Evolutionary conservation across 345 rosid genomes (phyloP).

Genomic region (Cochlearia excelsa): DNA sequence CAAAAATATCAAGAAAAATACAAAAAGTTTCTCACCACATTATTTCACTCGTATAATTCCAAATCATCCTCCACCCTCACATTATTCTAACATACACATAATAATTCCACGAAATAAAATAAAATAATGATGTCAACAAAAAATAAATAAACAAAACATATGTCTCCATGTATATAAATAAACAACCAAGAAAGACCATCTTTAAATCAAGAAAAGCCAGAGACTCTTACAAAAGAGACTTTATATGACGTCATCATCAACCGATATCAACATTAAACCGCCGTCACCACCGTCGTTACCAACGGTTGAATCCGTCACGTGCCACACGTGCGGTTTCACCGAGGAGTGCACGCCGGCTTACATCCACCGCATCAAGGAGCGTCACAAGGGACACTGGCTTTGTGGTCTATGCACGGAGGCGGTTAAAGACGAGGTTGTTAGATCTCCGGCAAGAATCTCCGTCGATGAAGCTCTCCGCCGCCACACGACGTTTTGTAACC

Average conservation of each 20-base stretch:
- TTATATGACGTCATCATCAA: slow-evolving; percentile 30
- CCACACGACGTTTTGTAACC: slow-evolving; percentile 57
- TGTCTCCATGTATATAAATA: slow-evolving; percentile 27
- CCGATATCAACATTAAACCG: slow-evolving; percentile 21
- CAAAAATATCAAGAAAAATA: slow-evolving; percentile 29
- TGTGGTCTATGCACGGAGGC: slow-evolving; percentile 80
- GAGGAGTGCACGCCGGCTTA: slow-evolving; percentile 71
- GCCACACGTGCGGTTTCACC: slow-evolving; percentile 66
- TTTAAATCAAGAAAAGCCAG: slow-evolving; percentile 25
- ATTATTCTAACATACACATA: slow-evolving; percentile 32
- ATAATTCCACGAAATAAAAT: slow-evolving; percentile 16
- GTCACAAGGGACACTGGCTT: slow-evolving; percentile 62
- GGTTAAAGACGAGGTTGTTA: slow-evolving; percentile 50
- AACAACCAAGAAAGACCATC: slow-evolving; percentile 30
- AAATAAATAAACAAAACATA: slow-evolving; percentile 10
- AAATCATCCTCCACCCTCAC: slow-evolving; percentile 36
- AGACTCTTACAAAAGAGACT: slow-evolving; percentile 7
- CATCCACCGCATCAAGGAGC: slow-evolving; percentile 50
- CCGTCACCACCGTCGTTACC: slow-evolving; percentile 4
- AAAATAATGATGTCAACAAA: not conserved
- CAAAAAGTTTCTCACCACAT: slow-evolving; percentile 35
- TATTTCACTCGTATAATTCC: slow-evolving; percentile 34
- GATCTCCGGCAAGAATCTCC: slow-evolving; percentile 41
- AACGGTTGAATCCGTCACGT: slow-evolving; percentile 45
- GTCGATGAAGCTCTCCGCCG: slow-evolving; percentile 55